Evolutionary conservation across 2,329 filamentous ascomycete species (phyloP).

Genomic region (Sclerotinia subarctica): DNA sequence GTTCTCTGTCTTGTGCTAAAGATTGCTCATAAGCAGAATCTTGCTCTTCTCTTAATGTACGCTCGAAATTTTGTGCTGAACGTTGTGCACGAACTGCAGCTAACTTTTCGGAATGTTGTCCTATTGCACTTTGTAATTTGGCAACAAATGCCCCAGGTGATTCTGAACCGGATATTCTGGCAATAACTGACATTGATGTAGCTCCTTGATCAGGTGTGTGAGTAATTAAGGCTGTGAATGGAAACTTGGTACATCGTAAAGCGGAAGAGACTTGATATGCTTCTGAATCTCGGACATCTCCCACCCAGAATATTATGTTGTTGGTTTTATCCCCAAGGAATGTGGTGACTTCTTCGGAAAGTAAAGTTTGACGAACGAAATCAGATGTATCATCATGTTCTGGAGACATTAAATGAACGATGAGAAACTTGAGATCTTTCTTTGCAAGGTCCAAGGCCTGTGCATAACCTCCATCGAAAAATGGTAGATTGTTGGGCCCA

Average conservation of each 20-base stretch:
- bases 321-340: conserved; percentile 74
- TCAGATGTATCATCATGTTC: conserved; percentile 89
- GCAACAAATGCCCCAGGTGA: conserved; percentile 68
- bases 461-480: conserved; percentile 86
- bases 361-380: conserved; percentile 79
- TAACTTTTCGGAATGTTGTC: conserved; percentile 73
- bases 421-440: conserved; percentile 82
- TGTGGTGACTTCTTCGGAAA: conserved; percentile 67
- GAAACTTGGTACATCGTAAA: conserved; percentile 86
- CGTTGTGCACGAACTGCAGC: conserved; percentile 71
- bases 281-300: conserved; percentile 88
- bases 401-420: conserved; percentile 84
- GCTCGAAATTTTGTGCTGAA: conserved; percentile 74
- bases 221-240: conserved; percentile 81
- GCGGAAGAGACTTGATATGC: conserved; percentile 90
- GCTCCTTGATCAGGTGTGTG: conserved; percentile 81
- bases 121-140: conserved; percentile 70
- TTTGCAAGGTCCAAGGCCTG: conserved; percentile 89
- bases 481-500: conserved; percentile 67
- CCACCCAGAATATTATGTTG: conserved; percentile 86
- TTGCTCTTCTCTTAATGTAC: conserved; percentile 80
- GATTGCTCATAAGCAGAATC: conserved; percentile 92
- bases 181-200: conserved; percentile 86
- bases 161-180: conserved; percentile 71
- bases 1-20: conserved; percentile 81